Evolutionary conservation across 345 rosid species (phyloP), one percentile per base, ranked within the genome.

Genomic region (Pistacia atlantica): DNA sequence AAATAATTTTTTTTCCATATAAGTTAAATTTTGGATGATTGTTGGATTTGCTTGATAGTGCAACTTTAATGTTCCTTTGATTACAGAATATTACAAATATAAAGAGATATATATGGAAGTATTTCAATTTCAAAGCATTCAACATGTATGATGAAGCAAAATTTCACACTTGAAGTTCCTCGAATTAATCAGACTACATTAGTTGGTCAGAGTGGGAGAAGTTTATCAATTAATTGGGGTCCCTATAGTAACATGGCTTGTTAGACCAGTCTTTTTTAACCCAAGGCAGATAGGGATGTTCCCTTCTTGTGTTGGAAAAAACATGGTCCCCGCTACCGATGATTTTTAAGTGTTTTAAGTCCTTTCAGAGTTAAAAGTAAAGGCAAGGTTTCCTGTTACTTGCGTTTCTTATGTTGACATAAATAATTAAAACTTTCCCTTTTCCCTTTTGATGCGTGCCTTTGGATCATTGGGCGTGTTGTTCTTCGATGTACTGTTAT

Each of bases 161-260:
- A 37, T 5, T 37, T 46, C 49, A 48, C 22, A 38, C 60, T 64
- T 59, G 20, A 65, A 59, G 62, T 58, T 17, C 28, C 8, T 49
- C 22, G n/a, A 51, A 38, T 74, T 55, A 61, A 45, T 31, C 18
- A 22, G 28, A 42, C 25, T 48, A 42, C 25, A 55, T 25, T 28
- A 28, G 20, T 57, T 16, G 65, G 58, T 25, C 38, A 60, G 67
- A 55, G 46, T 59, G 42, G 59, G 49, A 52, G 18, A 22, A 57
- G 60, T 45, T 52, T 61, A 16, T 65, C 54, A 59, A 42, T 45
- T 37, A 17, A 18, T 54, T 8, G 25, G 70, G 69, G 77, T 66
- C 80, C 72, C 78, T 46, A 5, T 9, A 10, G 72, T 74, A 59
- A 74, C 84, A 70, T 25, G 25, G 25, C 25, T 25, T 25, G 25